Percentiles rank a stretch among this genome's conserved stretches.
Conservation (phyloP, 805 yeast genomes). For the Brettanomyces sp. region DNA sequence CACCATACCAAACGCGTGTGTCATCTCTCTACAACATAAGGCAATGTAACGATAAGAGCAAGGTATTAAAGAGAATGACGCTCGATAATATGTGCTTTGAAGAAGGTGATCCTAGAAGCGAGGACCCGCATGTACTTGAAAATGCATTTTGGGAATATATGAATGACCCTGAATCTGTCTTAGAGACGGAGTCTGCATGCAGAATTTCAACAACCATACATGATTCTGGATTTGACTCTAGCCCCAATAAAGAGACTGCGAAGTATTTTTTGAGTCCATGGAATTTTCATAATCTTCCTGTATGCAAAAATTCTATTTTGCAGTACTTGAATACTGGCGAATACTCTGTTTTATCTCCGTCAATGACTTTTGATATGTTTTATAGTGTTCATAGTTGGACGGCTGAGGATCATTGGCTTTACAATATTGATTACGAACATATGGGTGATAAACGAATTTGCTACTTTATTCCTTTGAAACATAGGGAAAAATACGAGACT, state of each 20-base stretch:
- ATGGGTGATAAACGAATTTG: slow-evolving; percentile 47
- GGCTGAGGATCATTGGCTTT: slow-evolving; percentile 52
- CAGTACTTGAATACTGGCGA: slow-evolving; percentile 35
- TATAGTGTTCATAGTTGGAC: slow-evolving; percentile 49
- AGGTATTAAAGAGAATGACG: slow-evolving; percentile 26
- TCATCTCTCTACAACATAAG: slow-evolving; percentile 46
- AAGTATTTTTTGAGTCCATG: slow-evolving; percentile 30
- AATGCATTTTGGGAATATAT: slow-evolving; percentile 34
- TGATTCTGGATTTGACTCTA: slow-evolving; percentile 29
- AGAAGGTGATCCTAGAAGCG: slow-evolving; percentile 6
- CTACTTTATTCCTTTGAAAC: slow-evolving; percentile 55
- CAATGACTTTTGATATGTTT: slow-evolving; percentile 42
- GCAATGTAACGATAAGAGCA: slow-evolving; percentile 51
- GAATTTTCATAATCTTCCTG: slow-evolving; percentile 50
- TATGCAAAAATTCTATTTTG: slow-evolving; percentile 39
- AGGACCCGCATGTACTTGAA: slow-evolving; percentile 25
- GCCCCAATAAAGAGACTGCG: slow-evolving; percentile 9
- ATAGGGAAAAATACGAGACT: slow-evolving; percentile 41
- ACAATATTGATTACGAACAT: slow-evolving; percentile 43
- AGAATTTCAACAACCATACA: slow-evolving; percentile 26
- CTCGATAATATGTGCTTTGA: slow-evolving; percentile 12
- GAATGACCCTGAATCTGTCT: slow-evolving; percentile 17
- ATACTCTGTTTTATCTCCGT: slow-evolving; percentile 32
- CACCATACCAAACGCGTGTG: slow-evolving; percentile 28
- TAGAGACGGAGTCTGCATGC: slow-evolving; percentile 29